A percentile compares a stretch with the other conserved stretches of the same genome.
phyloP scores from a whole-genome alignment of 306 rosid genomes.

The Cucumis melo region DNA sequence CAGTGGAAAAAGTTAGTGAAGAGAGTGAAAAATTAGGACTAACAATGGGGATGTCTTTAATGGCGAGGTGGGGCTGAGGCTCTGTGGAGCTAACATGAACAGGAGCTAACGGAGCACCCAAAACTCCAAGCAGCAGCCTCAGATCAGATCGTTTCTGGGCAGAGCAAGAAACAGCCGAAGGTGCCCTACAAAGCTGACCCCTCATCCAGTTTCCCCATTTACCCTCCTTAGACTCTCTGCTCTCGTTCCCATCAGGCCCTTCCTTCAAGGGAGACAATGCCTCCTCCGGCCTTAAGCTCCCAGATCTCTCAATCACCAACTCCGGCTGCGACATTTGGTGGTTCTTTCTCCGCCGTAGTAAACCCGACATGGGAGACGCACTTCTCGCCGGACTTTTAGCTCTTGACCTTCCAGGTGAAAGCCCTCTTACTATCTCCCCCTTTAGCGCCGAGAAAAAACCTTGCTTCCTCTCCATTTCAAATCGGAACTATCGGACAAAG shows the following conservation, averaged over 20 bases:
- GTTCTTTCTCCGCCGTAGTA: constrained; percentile 57
- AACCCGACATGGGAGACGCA: constrained; percentile 42
- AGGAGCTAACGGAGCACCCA: constrained; percentile 94
- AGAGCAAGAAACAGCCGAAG: constrained; percentile 47
- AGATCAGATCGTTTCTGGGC: constrained; percentile 77
- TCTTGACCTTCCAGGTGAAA: constrained; percentile 54
- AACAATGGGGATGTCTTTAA: constrained; percentile 94
- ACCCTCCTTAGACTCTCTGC: constrained; percentile 51
- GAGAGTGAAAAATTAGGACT: constrained; percentile 13
- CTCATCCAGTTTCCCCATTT: constrained; percentile 90
- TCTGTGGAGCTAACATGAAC: constrained; percentile 77
- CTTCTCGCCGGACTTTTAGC: constrained; percentile 42
- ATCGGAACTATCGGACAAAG: neutral
- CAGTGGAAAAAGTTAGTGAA: neutral
- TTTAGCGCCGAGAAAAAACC: constrained; percentile 57
- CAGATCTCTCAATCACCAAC: constrained; percentile 61
- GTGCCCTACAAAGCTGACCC: constrained; percentile 63
- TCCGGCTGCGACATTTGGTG: constrained; percentile 55
- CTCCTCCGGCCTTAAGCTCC: constrained; percentile 68
- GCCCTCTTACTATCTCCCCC: constrained; percentile 50
- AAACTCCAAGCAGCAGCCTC: constrained; percentile 77
- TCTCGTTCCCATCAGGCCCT: constrained; percentile 82
- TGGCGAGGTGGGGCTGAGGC: constrained; percentile 82
- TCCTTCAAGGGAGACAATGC: constrained; percentile 92
- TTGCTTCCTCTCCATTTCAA: constrained; percentile 50